Conservation (phyloP, 2,329 filamentous ascomycete species). For the Achaetomium macrosporum region DNA sequence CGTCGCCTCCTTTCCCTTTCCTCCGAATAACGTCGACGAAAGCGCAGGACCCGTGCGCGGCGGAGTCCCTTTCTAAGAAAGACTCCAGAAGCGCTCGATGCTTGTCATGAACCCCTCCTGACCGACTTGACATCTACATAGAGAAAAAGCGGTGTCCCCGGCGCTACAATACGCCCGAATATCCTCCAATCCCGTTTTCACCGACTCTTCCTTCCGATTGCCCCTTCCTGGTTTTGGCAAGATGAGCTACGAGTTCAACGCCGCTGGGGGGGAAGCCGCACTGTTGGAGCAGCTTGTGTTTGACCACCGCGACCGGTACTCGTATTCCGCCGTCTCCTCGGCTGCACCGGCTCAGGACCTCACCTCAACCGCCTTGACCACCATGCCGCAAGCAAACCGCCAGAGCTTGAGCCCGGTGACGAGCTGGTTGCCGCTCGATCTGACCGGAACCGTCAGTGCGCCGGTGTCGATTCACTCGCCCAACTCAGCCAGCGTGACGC, state of each 20-base stretch:
- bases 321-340: constrained; percentile 38
- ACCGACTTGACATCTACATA: constrained; percentile 29
- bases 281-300: constrained; percentile 55
- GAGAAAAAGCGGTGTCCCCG: constrained; percentile 44
- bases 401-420: constrained; percentile 41
- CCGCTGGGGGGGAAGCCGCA: constrained; percentile 49
- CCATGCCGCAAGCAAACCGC: constrained; percentile 36
- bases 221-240: constrained; percentile 31
- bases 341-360: constrained; percentile 33
- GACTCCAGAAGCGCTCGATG: constrained; percentile 21
- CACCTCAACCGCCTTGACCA: constrained; percentile 31
- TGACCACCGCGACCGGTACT: constrained; percentile 53
- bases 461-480: constrained; percentile 34
- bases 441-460: constrained; percentile 30
- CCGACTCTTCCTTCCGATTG: constrained; percentile 29
- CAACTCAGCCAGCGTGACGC: constrained; percentile 38
- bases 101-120: constrained; percentile 31
- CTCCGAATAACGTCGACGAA: constrained; percentile 6
- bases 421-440: constrained; percentile 44
- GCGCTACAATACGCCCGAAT: constrained; percentile 41
- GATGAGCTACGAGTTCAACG: constrained; percentile 58
- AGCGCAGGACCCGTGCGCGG: constrained; percentile 5
- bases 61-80: constrained; percentile 2
- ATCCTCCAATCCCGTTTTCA: constrained; percentile 34
- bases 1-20: constrained; percentile 8